Evolutionary conservation across 768 basidiomycete species (phyloP), one percentile per base, ranked within the genome.

Genomic region (Tephrocybe rancida): DNA sequence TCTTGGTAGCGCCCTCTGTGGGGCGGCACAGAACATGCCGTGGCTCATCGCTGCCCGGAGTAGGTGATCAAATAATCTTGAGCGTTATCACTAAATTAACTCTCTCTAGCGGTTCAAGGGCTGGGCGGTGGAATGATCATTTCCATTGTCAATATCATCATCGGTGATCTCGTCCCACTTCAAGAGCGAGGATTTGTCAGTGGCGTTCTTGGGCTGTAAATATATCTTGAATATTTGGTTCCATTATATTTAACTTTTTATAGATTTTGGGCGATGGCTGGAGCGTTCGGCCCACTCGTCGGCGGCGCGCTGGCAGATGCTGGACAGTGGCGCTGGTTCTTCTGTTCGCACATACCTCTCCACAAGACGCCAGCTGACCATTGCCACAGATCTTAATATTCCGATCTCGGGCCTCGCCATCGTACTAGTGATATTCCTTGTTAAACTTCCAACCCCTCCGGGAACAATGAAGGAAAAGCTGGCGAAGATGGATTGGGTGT

Each of bases 121-220:
- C 50, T 74, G 1, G 77, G 77, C 4, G 71, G 67, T 6, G 79
- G 79, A 1, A 70, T 68, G 1, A 71, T 78, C 14, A 56, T 70
- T 19, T 62, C 73, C 8, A 54, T 75, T 8, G 63, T 67, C 2
- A 70, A 72, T 6, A 79, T 82, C 35, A 66, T 82, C 37, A 47
- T 79, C 4, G 64, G 70, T 13, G 81, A 83, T 54, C 60, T 83
- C 2, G 75, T 82, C 11, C 69, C 78, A 3, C 66, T 83, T 7
- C 39, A 63, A 11, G 76, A 80, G 39, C 71, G 81, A 6, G 81
- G 81, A 2, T 30, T 55, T 0, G 77, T 70, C 54, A 57, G 62
- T 2, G 74, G 71, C 7, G 46, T 80, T 16, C 64, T 76, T 18
- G 75, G 65, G 21, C 50, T 76, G 72, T 34, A 18, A 54, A 41